Evolutionary conservation across 1,284 basidiomycete genomes (phyloP), one percentile per base, ranked within the genome.

Genomic region (Ustilago sp.): DNA sequence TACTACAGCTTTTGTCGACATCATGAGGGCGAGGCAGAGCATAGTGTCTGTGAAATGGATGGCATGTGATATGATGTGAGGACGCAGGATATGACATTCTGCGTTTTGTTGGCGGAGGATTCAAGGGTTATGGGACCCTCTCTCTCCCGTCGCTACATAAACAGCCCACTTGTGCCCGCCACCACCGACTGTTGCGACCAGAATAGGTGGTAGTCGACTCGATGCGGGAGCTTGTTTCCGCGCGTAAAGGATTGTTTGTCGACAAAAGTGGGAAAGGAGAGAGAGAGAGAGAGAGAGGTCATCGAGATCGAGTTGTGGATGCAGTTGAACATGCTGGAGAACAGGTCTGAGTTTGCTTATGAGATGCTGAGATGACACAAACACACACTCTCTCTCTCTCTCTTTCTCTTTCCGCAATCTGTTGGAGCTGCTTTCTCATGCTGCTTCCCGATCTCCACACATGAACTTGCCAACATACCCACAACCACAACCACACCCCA

Each of bases 371-470:
- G 39, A 41, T 17, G 39, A 19, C 19, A 19, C 19, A 19, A 0
- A 19, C 19, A 19, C 19, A 19, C 19, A 19, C 1, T 1, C 12
- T n/a, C 39, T 2, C 39, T 11, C 11, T 41, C 6, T 41, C 2
- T 41, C 39, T 41, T 41, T 17, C 39, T 11, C n/a, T 19, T 7
- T 53, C 51, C 51, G 51, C 51, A 19, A 53, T 36, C 32, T 53
- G 51, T 53, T 6, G 51, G 51, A 53, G 51, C 51, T 53, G 34
- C 12, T n/a, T 36, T 53, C 39, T 15, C 12, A n/a, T 15, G 39
- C 39, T 41, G 39, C 8, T 41, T 9, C 23, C 23, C 23, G 23
- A 28, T 28, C 43, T 45, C 43, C n/a, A 45, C 43, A 45, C n/a
- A 45, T 45, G 43, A 45, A 45, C 6, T 19, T 19, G 19, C n/a